A percentile compares a stretch with the other conserved stretches of the same genome.
phyloP scores from a whole-genome alignment of 2,329 filamentous ascomycete genomes.

The Microcyclosporella mali region DNA sequence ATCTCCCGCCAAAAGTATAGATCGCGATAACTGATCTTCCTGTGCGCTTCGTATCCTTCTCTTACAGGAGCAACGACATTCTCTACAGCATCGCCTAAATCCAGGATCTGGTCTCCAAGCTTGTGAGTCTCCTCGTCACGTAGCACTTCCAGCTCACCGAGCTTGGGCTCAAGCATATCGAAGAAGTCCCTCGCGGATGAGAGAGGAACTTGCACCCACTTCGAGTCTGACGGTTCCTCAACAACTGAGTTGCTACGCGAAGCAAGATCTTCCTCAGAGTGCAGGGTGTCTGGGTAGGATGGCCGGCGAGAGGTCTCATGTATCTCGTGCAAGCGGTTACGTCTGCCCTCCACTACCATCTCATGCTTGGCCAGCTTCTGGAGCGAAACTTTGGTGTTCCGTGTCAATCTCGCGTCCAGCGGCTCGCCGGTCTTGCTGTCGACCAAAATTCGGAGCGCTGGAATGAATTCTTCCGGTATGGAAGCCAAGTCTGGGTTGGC shows the following conservation, averaged over 20 bases:
- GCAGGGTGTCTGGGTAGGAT: not conserved
- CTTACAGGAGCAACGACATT: conserved; percentile 59
- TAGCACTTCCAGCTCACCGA: conserved; percentile 61
- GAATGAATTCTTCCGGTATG: conserved; percentile 46
- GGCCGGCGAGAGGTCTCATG: conserved; percentile 3
- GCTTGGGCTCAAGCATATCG: conserved; percentile 63
- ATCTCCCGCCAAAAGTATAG: conserved; percentile 72
- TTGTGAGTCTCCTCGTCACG: conserved; percentile 60
- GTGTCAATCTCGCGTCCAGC: conserved; percentile 61
- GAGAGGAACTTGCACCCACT: conserved; percentile 65
- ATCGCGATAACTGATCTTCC: conserved; percentile 42
- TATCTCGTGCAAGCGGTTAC: conserved; percentile 17
- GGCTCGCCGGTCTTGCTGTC: conserved; percentile 60
- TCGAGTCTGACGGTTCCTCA: conserved; percentile 15
- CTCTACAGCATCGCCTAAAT: conserved; percentile 59
- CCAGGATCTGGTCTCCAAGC: conserved; percentile 57
- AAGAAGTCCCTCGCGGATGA: conserved; percentile 77
- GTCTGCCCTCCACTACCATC: conserved; percentile 35
- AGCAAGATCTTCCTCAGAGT: not conserved
- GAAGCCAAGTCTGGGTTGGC: conserved; percentile 17
- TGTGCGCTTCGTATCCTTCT: conserved; percentile 36
- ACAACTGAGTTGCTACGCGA: conserved; percentile 1
- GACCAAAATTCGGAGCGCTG: conserved; percentile 64
- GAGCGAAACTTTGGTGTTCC: conserved; percentile 58
- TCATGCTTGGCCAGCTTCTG: conserved; percentile 52